A percentile compares a stretch with the other conserved stretches of the same genome.
Conservation (phyloP, 2,329 filamentous ascomycete genomes). For the Fusarium floridanum region DNA sequence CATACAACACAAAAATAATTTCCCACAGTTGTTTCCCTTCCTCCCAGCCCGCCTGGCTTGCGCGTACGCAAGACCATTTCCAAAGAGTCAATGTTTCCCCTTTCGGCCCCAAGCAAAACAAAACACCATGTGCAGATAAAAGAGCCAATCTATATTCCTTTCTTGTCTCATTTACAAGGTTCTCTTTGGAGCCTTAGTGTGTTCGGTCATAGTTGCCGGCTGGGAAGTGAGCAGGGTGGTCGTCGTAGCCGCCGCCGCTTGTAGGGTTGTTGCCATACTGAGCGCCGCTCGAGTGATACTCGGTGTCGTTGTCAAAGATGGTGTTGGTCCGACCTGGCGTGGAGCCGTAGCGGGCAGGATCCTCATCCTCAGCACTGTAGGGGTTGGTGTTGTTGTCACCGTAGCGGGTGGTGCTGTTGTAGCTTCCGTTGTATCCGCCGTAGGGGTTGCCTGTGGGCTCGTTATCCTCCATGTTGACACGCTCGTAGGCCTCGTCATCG, state of each 20-base stretch:
- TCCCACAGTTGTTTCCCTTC: conserved; percentile 11
- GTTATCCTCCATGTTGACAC: conserved; percentile 69
- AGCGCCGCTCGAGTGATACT: conserved; percentile 56
- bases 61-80: conserved; percentile 25
- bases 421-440: conserved; percentile 51
- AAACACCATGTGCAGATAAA: conserved; percentile 35
- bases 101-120: conserved; percentile 33
- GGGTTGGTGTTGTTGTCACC: conserved; percentile 54
- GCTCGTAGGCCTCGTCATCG: conserved; percentile 75
- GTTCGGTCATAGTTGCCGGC: conserved; percentile 69
- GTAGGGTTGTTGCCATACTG: conserved; percentile 28
- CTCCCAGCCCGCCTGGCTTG: background rate
- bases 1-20: conserved; percentile 30
- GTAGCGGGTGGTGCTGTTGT: conserved; percentile 50
- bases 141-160: conserved; percentile 40
- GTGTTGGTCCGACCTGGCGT: conserved; percentile 54
- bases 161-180: conserved; percentile 31
- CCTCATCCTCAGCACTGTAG: conserved; percentile 56
- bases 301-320: conserved; percentile 64
- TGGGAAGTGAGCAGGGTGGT: conserved; percentile 67
- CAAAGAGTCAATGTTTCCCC: conserved; percentile 13
- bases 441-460: conserved; percentile 48
- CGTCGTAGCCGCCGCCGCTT: conserved; percentile 44
- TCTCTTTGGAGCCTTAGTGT: conserved; percentile 46
- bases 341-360: conserved; percentile 56